These are phyloP conservation scores for Dendrobium chrysotoxum DNA, from an alignment of 106 monocot species.

Conservation along the genomic window DNA sequence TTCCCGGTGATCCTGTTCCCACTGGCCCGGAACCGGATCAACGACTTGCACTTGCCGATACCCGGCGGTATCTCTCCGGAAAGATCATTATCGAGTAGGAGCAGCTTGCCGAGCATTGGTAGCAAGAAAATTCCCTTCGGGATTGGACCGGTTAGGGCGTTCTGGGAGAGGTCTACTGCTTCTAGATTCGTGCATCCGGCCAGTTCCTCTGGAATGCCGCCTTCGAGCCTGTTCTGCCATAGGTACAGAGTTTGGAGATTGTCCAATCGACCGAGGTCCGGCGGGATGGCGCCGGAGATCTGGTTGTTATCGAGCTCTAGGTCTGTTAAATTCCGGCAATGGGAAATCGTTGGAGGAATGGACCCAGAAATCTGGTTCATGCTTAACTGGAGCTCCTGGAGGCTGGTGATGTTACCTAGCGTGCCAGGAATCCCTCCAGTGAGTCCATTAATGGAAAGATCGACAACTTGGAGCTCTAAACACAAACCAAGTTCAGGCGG, in stretches of 20 bases:
- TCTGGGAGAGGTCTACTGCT: slow-evolving; percentile 80
- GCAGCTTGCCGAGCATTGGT: slow-evolving; percentile 47
- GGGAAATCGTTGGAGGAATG: slow-evolving; percentile 51
- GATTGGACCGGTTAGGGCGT: slow-evolving; percentile 62
- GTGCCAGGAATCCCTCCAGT: slow-evolving; percentile 56
- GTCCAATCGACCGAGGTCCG: slow-evolving; percentile 44
- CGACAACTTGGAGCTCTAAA: slow-evolving; percentile 37
- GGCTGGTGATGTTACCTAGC: slow-evolving; percentile 48
- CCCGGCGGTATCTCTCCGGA: slow-evolving; percentile 70
- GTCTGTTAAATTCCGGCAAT: slow-evolving; percentile 62
- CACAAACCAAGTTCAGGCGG: slow-evolving; percentile 62
- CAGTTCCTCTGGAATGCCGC: slow-evolving; percentile 57
- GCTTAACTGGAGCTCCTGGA: slow-evolving; percentile 84
- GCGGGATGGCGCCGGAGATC: slow-evolving; percentile 56
- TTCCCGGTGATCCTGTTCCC: slow-evolving; percentile 47
- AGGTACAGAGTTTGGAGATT: slow-evolving; percentile 49
- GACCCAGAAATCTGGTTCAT: slow-evolving; percentile 69
- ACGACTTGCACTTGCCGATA: slow-evolving; percentile 58
- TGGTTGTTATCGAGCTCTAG: slow-evolving; percentile 91
- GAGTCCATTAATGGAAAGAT: slow-evolving; percentile 70
- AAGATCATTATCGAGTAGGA: slow-evolving; percentile 68
- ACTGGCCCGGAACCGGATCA: slow-evolving; percentile 64
- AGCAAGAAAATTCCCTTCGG: slow-evolving; percentile 51
- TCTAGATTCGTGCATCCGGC: slow-evolving; percentile 52
- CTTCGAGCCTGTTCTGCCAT: slow-evolving; percentile 72